Conservation (phyloP, 2,329 filamentous ascomycete species). For the Cordyceps cateniannulata region DNA sequence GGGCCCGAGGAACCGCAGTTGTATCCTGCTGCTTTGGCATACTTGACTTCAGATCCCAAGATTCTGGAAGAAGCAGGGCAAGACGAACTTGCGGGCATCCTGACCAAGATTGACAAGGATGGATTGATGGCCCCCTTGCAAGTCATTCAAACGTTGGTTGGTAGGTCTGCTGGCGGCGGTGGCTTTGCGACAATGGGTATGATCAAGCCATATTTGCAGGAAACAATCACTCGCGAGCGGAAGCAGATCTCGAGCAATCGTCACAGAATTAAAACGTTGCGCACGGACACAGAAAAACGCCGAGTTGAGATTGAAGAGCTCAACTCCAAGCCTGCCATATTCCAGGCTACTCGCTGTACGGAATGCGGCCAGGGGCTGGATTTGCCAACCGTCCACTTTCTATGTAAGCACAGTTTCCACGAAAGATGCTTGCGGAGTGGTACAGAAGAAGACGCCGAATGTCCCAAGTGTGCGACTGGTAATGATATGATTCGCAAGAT, state of each 20-base stretch:
- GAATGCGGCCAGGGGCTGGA: constrained; percentile 75
- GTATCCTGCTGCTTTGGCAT: constrained; percentile 86
- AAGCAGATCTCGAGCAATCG: constrained; percentile 78
- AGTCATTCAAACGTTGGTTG: constrained; percentile 85
- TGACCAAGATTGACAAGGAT: constrained; percentile 82
- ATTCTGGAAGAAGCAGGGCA: constrained; percentile 79
- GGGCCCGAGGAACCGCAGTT: constrained; percentile 85
- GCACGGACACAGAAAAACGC: constrained; percentile 74
- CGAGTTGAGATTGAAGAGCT: constrained; percentile 73
- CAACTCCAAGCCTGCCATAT: constrained; percentile 72
- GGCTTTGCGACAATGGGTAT: constrained; percentile 93
- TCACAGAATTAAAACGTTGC: constrained; percentile 75
- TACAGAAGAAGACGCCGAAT: constrained; percentile 60
- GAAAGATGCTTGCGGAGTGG: constrained; percentile 67
- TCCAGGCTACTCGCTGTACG: constrained; percentile 83
- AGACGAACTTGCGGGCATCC: constrained; percentile 71
- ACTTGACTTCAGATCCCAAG: constrained; percentile 79
- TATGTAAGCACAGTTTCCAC: constrained; percentile 97
- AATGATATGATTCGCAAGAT: constrained; percentile 89
- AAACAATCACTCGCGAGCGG: constrained; percentile 82
- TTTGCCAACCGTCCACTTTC: constrained; percentile 85
- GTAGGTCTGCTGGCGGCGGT: constrained; percentile 37
- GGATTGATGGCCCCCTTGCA: constrained; percentile 92
- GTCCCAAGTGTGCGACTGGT: constrained; percentile 74
- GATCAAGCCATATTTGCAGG: constrained; percentile 85